Evolutionary conservation across 176 grass and related monocot genomes (phyloP).

Genomic region (Dendrocalamus sinicus): DNA sequence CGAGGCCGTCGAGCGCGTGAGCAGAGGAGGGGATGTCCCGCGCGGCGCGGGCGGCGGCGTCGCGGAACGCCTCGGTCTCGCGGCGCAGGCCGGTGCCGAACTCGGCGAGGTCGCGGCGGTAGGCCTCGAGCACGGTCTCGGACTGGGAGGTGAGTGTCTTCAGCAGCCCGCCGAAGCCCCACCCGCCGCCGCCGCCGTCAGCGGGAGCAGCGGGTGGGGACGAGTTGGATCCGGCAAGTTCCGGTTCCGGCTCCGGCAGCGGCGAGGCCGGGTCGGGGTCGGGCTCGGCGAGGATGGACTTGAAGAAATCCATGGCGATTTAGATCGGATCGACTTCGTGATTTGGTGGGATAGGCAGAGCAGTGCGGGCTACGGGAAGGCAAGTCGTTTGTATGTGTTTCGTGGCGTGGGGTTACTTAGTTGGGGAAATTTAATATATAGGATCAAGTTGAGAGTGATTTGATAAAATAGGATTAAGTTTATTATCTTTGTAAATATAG

Average conservation of each 20-base stretch:
- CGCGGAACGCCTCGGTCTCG: slow-evolving; percentile 80
- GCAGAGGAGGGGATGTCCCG: slow-evolving; percentile 60
- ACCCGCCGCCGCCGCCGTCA: slow-evolving; percentile 40
- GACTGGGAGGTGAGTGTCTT: slow-evolving; percentile 81
- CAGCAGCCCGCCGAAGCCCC: slow-evolving; percentile 76
- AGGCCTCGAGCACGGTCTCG: slow-evolving; percentile 84
- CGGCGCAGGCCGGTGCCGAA: slow-evolving; percentile 87
- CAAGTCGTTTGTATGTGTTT: neutral
- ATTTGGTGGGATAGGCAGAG: neutral
- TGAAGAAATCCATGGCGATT: slow-evolving; percentile 94
- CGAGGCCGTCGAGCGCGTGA: slow-evolving; percentile 65
- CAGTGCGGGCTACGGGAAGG: neutral
- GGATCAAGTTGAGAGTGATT: no score
- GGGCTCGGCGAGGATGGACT: slow-evolving; percentile 65
- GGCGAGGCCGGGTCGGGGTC: slow-evolving; percentile 43
- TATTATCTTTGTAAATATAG: no score
- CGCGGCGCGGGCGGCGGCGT: slow-evolving; percentile 65
- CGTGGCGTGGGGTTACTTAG: neutral
- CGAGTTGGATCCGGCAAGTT: slow-evolving; percentile 35
- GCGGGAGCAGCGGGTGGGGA: neutral
- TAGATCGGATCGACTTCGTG: slow-evolving; percentile 32
- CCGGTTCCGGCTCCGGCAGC: neutral
- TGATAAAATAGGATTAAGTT: no score
- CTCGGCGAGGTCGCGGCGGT: slow-evolving; percentile 91
- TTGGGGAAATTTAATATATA: no score